Base-by-base conservation (phyloP, 2,329 filamentous ascomycete species). In the Zopfia rhizophila region DNA sequence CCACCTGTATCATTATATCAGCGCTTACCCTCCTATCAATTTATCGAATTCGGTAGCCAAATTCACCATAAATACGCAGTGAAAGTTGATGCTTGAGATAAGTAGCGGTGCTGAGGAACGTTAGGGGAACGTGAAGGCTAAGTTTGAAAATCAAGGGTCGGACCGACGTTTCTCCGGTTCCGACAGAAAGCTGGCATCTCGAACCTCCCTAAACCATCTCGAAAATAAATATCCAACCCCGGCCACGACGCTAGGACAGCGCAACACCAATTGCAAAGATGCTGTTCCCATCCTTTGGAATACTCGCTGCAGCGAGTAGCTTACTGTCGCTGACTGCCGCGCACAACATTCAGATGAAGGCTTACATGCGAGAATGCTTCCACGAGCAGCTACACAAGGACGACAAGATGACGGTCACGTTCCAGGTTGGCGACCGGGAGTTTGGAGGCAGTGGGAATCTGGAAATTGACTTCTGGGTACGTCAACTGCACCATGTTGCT, bases 351-450 rank as follows among this genome's bases (percentile, higher is more conserved):
- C 90, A 94, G 73, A 86, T 99, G 67, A 88, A 88, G 54, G 88
- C 92, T 62, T 91, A 99, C 77, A 90, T 91, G 68, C 85, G 91
- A 76, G 94, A 99, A 80, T 99, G 94, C 81, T 99, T 97, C 82
- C 90, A 96, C 80, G 94, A 99, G 79, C 76, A 81, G 63, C 85
- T 99, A 49, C 93, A 96, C 79, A 85, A 83, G 72, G 94, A 96
- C 74, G 94, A 99, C 79, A 90, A 88, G 75, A 99, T 99, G 94
- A 97, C 91, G 7, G 92, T 99, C 49, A 96, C 92, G 21, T 99
- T 95, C 82, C 94, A 97, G 78, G 93, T 97, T 48, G 94, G 94
- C 69, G 94, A 99, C 72, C 82, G 93, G 60, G 94, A 99, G 72
- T 97, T 96, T 75, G 93, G 93, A 38, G 90, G 89, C 39, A 92